Percentiles rank a stretch among this genome's conserved stretches.
Evolutionary conservation across 2,329 filamentous ascomycete genomes (phyloP).

Genomic region (Dactylellina parvicollis): DNA sequence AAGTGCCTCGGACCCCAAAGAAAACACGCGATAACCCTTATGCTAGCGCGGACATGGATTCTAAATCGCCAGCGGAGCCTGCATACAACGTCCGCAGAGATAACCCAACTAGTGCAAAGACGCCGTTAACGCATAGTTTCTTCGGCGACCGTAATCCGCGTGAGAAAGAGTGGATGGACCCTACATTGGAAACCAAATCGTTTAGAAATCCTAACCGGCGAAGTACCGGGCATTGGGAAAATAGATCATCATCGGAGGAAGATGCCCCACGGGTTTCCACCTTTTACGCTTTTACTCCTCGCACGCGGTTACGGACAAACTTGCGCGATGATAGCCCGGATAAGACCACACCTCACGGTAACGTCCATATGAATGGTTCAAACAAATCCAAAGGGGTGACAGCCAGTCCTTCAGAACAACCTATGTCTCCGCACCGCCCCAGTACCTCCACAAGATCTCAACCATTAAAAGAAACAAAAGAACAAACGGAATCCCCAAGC

Average conservation of each 20-base stretch:
- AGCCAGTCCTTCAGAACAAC: conserved; percentile 16
- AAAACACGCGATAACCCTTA: conserved; percentile 53
- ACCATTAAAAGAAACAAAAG: conserved; percentile 17
- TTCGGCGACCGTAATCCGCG: conserved; percentile 48
- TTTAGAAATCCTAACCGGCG: conserved; percentile 13
- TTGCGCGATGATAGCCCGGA: conserved; percentile 40
- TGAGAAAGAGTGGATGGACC: conserved; percentile 52
- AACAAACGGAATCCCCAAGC: conserved; percentile 9
- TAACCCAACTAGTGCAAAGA: conserved; percentile 3
- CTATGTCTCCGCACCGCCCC: conserved; percentile 31
- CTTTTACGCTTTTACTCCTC: conserved; percentile 47
- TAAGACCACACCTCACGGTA: conserved; percentile 9
- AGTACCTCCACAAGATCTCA: conserved; percentile 22
- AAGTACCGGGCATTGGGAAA: conserved; percentile 32
- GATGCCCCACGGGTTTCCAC: conserved; percentile 29
- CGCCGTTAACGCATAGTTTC: conserved; percentile 35
- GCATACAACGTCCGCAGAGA: conserved; percentile 14
- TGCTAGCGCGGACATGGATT: conserved; percentile 17
- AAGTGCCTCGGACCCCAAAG: conserved; percentile 47
- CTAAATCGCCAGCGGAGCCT: conserved; percentile 10
- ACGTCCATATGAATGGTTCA: not conserved
- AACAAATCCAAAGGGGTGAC: conserved; percentile 7
- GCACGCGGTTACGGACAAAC: conserved; percentile 38
- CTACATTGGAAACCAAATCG: conserved; percentile 20
- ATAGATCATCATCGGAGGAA: conserved; percentile 45